phyloP scores from a whole-genome alignment of 1,284 basidiomycete species.

The Apiotrichum akiyoshidainum region DNA sequence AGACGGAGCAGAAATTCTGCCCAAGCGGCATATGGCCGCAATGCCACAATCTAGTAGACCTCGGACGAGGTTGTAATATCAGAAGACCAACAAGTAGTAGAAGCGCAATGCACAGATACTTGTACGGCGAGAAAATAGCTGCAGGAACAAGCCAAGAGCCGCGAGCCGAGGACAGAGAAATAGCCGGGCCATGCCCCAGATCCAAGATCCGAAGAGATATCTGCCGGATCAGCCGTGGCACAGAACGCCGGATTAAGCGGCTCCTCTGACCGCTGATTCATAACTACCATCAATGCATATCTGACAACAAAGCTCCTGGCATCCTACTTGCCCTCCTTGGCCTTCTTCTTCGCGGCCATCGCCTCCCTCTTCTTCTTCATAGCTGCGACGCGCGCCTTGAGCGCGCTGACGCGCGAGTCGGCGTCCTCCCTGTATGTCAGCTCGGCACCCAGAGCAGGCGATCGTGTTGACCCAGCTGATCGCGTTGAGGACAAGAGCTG shows the following conservation, averaged over 20 bases:
- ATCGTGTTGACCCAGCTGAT: too few species aligned
- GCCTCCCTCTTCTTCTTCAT: constrained; percentile 43
- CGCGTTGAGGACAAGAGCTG: background rate
- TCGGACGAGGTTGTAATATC: background rate
- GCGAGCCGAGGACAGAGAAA: too few species aligned
- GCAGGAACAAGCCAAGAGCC: too few species aligned
- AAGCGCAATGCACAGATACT: background rate
- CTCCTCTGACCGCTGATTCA: too few species aligned
- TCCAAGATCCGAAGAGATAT: too few species aligned
- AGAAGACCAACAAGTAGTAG: background rate
- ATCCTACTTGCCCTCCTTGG: background rate
- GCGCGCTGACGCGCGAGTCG: constrained; percentile 43
- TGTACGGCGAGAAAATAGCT: background rate
- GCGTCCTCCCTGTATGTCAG: constrained; percentile 46
- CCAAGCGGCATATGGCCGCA: background rate
- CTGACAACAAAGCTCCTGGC: background rate
- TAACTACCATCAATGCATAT: background rate
- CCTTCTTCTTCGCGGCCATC: constrained; percentile 10
- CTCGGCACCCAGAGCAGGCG: background rate
- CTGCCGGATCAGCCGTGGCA: too few species aligned
- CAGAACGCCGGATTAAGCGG: too few species aligned
- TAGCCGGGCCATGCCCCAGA: too few species aligned
- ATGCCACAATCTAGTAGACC: background rate
- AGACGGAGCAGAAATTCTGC: too few species aligned
- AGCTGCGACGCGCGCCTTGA: constrained; percentile 48